A percentile compares a stretch with the other conserved stretches of the same genome.
Conservation (phyloP, 768 basidiomycete species). For the Kwoniella botswanensis region DNA sequence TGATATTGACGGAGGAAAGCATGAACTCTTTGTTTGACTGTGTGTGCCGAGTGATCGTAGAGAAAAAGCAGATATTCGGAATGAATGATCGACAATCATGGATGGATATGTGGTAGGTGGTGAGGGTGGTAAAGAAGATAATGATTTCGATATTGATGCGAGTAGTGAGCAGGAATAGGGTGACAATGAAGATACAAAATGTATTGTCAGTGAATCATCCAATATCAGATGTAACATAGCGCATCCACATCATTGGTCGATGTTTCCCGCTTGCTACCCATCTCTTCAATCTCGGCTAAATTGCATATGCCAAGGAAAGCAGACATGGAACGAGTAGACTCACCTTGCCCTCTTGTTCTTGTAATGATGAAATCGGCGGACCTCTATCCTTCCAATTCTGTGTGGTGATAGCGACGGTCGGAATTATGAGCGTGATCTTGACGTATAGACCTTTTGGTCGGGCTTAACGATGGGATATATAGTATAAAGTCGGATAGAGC, state of each 20-base stretch:
- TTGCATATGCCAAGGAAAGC: neutral
- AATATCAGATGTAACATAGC: neutral
- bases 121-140: too few species aligned
- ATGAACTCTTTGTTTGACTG: constrained; percentile 32
- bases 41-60: neutral
- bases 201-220: neutral
- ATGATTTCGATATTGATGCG: too few species aligned
- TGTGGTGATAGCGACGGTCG: constrained; percentile 10
- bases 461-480: neutral
- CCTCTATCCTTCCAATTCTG: constrained; percentile 19
- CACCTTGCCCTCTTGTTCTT: constrained; percentile 8
- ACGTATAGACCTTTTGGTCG: constrained; percentile 19
- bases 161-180: neutral
- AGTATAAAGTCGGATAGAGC: neutral
- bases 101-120: too few species aligned
- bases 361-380: constrained; percentile 4
- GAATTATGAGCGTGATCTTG: constrained; percentile 26
- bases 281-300: neutral
- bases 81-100: neutral
- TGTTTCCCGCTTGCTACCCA: neutral
- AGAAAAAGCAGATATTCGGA: neutral
- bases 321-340: neutral
- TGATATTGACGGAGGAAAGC: constrained; percentile 24
- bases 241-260: neutral
- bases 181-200: neutral